Evolutionary conservation across 768 basidiomycete genomes (phyloP), one percentile per base, ranked within the genome.

Genomic region (Phanerodontia chrysosporium): DNA sequence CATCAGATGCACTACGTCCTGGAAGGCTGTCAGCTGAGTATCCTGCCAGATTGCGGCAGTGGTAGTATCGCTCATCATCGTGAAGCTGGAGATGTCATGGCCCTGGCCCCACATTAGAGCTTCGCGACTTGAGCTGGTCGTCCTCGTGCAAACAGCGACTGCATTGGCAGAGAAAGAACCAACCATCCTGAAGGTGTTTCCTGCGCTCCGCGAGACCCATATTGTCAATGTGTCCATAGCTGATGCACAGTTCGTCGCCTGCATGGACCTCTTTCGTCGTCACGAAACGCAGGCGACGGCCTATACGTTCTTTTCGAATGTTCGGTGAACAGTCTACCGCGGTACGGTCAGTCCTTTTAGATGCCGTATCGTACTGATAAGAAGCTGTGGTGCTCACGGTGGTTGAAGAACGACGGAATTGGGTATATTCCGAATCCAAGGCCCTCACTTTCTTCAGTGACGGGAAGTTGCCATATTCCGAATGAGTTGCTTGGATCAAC

Each of bases 401-500:
- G 86, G 62, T 89, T 89, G 66, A 87, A 89, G 70, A 83, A 86
- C 21, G 85, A 85, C 0, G 79, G 84, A 51, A 77, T 78, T 6
- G 79, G 69, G 69, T 83, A 87, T 61, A 86, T 74, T 4, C 79
- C 83, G 80, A 83, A 89, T 24, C 86, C 86, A 21, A 87, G 51
- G 66, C 85, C 86, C 83, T 70, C 69, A 45, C 72, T 79, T 21
- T 74, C 75, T 59, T 72, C 71, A 57, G 69, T 69, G 29, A 70
- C 75, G 72, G 68, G 79, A 45, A 59, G 66, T 60, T 87, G 84
- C 83, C 83, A 88, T 48, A 89, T 79, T 16, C 86, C 87, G 60
- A 89, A 88, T 8, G 83, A 78, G 61, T 88, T 88, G 22, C 86
- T 85, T 24, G 80, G 78, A 59, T 87, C 85, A 13, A 86, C 78